A percentile compares a stretch with the other conserved stretches of the same genome.
Evolutionary conservation across 2,329 filamentous ascomycete species (phyloP).

Genomic region (Reticulascus tulasneorum): DNA sequence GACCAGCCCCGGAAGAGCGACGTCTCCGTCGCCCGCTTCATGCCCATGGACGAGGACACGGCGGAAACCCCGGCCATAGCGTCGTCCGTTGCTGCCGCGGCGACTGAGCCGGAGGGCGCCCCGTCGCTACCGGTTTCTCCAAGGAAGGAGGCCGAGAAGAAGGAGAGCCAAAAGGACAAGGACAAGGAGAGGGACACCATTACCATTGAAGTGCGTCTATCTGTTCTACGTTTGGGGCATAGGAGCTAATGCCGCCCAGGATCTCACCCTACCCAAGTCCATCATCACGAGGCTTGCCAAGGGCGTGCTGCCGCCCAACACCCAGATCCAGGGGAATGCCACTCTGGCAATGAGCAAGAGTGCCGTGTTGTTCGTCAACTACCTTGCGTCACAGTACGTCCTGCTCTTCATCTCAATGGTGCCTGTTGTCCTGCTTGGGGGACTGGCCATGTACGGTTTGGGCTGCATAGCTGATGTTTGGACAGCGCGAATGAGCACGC

Average conservation of each 20-base stretch:
- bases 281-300: constrained; percentile 78
- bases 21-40: constrained; percentile 41
- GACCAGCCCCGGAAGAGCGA: constrained; percentile 42
- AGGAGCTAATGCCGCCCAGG: constrained; percentile 38
- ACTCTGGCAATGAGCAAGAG: constrained; percentile 76
- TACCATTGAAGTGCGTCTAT: constrained; percentile 47
- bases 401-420: not conserved
- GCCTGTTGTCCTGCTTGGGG: not conserved
- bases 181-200: constrained; percentile 35
- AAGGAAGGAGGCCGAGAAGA: constrained; percentile 23
- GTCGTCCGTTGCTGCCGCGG: constrained; percentile 18
- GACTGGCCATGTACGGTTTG: too few relatives aligned
- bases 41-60: constrained; percentile 36
- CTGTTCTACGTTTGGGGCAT: not conserved
- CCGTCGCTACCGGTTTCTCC: constrained; percentile 9
- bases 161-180: constrained; percentile 27
- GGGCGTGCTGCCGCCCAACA: constrained; percentile 74
- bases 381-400: constrained; percentile 69
- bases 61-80: constrained; percentile 15
- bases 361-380: constrained; percentile 79
- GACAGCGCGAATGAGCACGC: constrained; percentile 71
- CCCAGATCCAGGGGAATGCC: constrained; percentile 79
- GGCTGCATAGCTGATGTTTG: not conserved
- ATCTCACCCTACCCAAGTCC: constrained; percentile 73
- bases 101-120: constrained; percentile 10